Conservation (phyloP, 495 filamentous ascomycete species). For the Collariella sp. region DNA sequence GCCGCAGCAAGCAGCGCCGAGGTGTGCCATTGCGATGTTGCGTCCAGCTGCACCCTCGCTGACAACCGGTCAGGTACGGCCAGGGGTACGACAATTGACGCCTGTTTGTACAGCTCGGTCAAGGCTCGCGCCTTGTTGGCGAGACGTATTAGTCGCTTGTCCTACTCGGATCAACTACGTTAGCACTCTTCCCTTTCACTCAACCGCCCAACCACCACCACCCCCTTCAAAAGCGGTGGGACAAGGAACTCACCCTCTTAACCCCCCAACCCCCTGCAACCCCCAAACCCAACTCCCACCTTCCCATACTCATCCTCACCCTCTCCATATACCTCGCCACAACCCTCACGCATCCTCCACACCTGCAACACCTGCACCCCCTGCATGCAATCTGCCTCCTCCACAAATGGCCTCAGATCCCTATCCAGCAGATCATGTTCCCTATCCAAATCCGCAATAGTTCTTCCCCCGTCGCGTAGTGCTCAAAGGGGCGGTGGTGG, state of each 20-base stretch:
- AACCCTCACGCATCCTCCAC: conserved; percentile 92
- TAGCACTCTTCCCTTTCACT: background rate
- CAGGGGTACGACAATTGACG: conserved; percentile 73
- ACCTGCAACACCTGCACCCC: conserved; percentile 67
- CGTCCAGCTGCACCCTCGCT: conserved; percentile 52
- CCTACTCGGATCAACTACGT: background rate
- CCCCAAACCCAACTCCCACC: conserved; percentile 80
- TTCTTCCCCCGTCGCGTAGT: conserved; percentile 69
- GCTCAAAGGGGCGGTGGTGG: conserved; percentile 63
- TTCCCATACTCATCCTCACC: conserved; percentile 89
- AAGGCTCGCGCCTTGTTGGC: conserved; percentile 65
- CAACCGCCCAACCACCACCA: background rate
- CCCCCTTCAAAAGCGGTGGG: background rate
- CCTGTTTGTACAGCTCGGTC: conserved; percentile 55
- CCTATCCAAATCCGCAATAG: conserved; percentile 67
- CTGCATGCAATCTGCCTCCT: conserved; percentile 91
- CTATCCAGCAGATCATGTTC: conserved; percentile 83
- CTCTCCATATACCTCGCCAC: conserved; percentile 68
- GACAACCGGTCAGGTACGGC: conserved; percentile 55
- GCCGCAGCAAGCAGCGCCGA: conserved; percentile 70
- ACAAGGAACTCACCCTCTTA: conserved; percentile 43
- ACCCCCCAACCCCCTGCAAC: conserved; percentile 51
- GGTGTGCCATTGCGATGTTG: conserved; percentile 66
- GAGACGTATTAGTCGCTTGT: conserved; percentile 32
- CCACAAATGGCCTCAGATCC: conserved; percentile 75